phyloP scores from a whole-genome alignment of 768 basidiomycete genomes.

The Hebeloma cylindrosporum region DNA sequence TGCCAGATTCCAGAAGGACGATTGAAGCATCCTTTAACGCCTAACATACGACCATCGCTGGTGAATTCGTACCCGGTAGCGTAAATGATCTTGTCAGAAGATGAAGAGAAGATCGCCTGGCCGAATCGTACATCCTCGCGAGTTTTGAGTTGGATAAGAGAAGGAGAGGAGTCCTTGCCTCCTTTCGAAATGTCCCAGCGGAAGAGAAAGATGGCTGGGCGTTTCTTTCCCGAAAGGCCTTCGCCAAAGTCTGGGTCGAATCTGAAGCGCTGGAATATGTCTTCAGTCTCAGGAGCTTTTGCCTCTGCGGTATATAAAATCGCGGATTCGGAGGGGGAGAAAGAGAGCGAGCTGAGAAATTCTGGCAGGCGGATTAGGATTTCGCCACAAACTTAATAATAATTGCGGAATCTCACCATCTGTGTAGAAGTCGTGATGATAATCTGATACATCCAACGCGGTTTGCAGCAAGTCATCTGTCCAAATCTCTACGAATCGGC shows the following conservation, averaged over 20 bases:
- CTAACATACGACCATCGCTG: slow-evolving; percentile 56
- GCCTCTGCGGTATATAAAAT: slow-evolving; percentile 64
- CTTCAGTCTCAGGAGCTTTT: slow-evolving; percentile 31
- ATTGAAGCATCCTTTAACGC: slow-evolving; percentile 60
- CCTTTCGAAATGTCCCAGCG: slow-evolving; percentile 37
- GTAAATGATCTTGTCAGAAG: slow-evolving; percentile 40
- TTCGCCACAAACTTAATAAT: background rate
- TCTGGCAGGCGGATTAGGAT: slow-evolving; percentile 34
- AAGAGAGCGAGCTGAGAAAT: slow-evolving; percentile 48
- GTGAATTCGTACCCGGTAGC: slow-evolving; percentile 65
- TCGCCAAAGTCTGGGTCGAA: slow-evolving; percentile 68
- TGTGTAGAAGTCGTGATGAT: slow-evolving; percentile 58
- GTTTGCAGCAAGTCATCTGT: slow-evolving; percentile 40
- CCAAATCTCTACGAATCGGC: slow-evolving; percentile 65
- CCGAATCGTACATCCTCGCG: slow-evolving; percentile 42
- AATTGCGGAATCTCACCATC: slow-evolving; percentile 44
- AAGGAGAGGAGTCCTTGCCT: slow-evolving; percentile 5
- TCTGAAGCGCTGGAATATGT: slow-evolving; percentile 45
- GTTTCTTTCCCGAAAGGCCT: slow-evolving; percentile 49
- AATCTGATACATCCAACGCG: slow-evolving; percentile 55
- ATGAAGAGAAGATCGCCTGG: slow-evolving; percentile 52
- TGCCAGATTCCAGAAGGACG: slow-evolving; percentile 59
- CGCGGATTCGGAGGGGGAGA: slow-evolving; percentile 51
- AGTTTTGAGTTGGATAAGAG: slow-evolving; percentile 17
- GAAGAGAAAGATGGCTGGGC: slow-evolving; percentile 55